Evolutionary conservation across 148 eudicot species (phyloP).

Genomic region (Nepenthes mirabilis): DNA sequence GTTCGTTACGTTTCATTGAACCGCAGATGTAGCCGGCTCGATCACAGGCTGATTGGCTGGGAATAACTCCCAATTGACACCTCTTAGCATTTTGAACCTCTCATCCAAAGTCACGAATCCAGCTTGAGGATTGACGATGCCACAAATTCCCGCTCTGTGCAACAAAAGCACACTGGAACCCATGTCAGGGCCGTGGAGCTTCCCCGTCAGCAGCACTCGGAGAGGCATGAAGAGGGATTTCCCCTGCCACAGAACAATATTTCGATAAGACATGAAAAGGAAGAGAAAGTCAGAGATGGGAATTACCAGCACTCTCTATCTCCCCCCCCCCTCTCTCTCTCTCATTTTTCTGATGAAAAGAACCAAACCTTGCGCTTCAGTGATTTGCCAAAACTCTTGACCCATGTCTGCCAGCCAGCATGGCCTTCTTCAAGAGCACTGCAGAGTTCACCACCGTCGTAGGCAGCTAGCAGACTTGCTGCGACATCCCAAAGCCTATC

Average conservation of each 20-base stretch:
- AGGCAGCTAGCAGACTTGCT: slow-evolving; percentile 55
- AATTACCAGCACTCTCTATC: not conserved
- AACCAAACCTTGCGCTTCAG: slow-evolving; percentile 79
- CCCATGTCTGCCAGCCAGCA: slow-evolving; percentile 85
- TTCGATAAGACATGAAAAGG: slow-evolving; percentile 2
- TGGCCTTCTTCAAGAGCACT: slow-evolving; percentile 72
- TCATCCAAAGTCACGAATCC: slow-evolving; percentile 56
- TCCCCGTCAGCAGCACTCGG: slow-evolving; percentile 81
- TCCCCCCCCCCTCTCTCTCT: no score
- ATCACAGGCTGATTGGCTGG: slow-evolving; percentile 17
- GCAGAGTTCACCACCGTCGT: slow-evolving; percentile 63
- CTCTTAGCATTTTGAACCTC: slow-evolving; percentile 58
- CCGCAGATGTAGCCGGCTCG: slow-evolving; percentile 28
- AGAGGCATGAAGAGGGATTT: slow-evolving; percentile 96
- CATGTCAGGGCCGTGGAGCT: slow-evolving; percentile 97
- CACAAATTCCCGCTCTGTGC: slow-evolving; percentile 43
- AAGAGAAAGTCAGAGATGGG: not conserved
- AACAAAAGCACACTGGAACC: slow-evolving; percentile 47
- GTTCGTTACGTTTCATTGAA: slow-evolving; percentile 13
- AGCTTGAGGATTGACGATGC: slow-evolving; percentile 34
- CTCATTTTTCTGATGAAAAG: not conserved
- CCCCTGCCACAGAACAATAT: slow-evolving; percentile 37
- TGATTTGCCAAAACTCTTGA: slow-evolving; percentile 75
- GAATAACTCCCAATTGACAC: slow-evolving; percentile 57
- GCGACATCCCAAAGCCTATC: slow-evolving; percentile 73